phyloP scores from a whole-genome alignment of 306 rosid species.

The Macrotyloma uniflorum region DNA sequence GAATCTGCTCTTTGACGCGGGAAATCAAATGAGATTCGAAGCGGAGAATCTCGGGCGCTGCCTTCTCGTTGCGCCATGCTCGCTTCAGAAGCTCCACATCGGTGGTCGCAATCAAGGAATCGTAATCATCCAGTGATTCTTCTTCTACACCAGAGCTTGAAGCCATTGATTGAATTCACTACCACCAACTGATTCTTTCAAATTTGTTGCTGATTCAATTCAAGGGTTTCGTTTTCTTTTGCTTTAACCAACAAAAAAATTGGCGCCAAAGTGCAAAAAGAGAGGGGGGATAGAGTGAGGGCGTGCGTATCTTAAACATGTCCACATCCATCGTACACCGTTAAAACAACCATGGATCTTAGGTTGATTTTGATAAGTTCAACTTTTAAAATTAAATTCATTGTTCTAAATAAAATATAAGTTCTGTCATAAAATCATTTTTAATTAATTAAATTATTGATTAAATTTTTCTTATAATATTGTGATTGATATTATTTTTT shows the following conservation, averaged over 20 bases:
- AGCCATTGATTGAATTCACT: conserved; percentile 30
- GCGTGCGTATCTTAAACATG: no score
- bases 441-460: no score
- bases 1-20: conserved; percentile 70
- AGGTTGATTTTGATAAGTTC: no score
- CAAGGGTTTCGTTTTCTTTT: not conserved
- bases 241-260: not conserved
- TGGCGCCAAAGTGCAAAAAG: not conserved
- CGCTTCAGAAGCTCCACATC: conserved; percentile 54
- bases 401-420: no score
- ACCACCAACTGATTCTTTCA: not conserved
- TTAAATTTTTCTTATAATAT: no score
- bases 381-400: no score
- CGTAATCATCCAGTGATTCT: conserved; percentile 47
- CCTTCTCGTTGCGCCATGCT: conserved; percentile 56
- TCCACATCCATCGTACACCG: no score
- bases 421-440: no score
- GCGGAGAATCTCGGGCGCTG: conserved; percentile 63
- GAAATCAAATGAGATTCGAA: conserved; percentile 59
- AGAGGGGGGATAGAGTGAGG: not conserved
- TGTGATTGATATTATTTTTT: no score
- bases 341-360: no score
- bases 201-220: not conserved
- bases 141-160: conserved; percentile 53
- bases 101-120: conserved; percentile 41